Conservation (phyloP, 345 rosid species). For the Anacardium occidentale region DNA sequence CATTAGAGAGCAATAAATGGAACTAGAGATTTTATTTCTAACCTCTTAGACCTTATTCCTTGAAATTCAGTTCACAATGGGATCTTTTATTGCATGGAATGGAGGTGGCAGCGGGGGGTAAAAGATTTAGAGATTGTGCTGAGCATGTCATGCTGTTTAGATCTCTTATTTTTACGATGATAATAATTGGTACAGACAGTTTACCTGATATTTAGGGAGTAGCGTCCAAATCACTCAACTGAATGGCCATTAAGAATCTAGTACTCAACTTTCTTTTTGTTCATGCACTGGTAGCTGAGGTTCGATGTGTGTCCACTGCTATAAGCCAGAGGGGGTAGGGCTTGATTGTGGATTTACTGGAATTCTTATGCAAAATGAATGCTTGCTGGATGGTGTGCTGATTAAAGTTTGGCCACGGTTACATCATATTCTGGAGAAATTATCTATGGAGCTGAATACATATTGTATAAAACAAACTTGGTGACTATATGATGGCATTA, state of each 20-base stretch:
- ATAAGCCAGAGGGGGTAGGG: slow-evolving; percentile 6
- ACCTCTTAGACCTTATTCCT: slow-evolving; percentile 22
- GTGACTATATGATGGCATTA: slow-evolving; percentile 7
- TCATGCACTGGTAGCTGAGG: not conserved
- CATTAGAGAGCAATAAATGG: slow-evolving; percentile 23
- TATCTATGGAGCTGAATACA: slow-evolving; percentile 9
- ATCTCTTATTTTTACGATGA: not conserved
- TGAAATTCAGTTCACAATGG: slow-evolving; percentile 15
- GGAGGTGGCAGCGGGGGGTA: slow-evolving; percentile 11
- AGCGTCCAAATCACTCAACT: slow-evolving; percentile 13
- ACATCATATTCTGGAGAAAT: slow-evolving; percentile 1
- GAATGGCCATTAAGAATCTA: slow-evolving; percentile 15
- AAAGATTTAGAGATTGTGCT: not conserved
- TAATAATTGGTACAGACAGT: slow-evolving; percentile 9
- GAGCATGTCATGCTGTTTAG: not conserved
- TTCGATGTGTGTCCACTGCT: slow-evolving; percentile 11
- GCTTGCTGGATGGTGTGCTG: slow-evolving; percentile 11
- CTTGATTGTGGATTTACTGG: slow-evolving; percentile 15
- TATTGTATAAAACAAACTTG: slow-evolving; percentile 6
- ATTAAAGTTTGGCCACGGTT: not conserved
- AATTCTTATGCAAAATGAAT: slow-evolving; percentile 5
- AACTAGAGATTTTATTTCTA: slow-evolving; percentile 27
- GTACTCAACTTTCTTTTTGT: slow-evolving; percentile 2
- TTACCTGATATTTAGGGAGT: slow-evolving; percentile 24
- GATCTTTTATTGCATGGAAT: slow-evolving; percentile 10